Evolutionary conservation across 2,329 filamentous ascomycete species (phyloP), one percentile per base, ranked within the genome.

Genomic region (Rhexocercosporidium sp.): DNA sequence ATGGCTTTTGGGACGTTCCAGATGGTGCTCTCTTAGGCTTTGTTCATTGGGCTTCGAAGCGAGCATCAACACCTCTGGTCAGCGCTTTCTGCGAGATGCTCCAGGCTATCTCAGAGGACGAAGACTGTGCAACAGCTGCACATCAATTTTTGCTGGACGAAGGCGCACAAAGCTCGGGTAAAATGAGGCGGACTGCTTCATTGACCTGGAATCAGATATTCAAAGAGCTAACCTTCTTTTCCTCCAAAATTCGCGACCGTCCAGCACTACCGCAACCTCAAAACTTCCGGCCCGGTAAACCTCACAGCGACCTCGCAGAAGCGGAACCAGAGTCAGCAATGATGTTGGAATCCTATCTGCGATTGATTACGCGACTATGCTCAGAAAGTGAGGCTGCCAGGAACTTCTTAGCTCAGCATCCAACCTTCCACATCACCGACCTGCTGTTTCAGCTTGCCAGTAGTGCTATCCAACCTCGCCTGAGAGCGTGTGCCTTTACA

Each of bases 41-140:
- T 77, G 85, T 99, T 77, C 92, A 97, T 71, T 99, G 96, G 96
- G 92, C 94, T n/a, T 97, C 96, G 3, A 91, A 93, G 73, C 87
- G 96, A 74, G 94, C 97, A 68, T 97, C 96, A 0, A 97, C 96
- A 0, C 96, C 96, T n/a, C 86, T 97, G 27, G 94, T 97, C 67
- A 96, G 93, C 69, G 94, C 95, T 14, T 99, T 98, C 74, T 99
- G 96, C 78, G 95, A 98, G 77, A 95, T 99, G 89, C 83, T 99
- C 18, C 92, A 94, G 75, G 91, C 94, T 1, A 90, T 99, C 57
- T 93, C 96, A 0, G 89, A 90, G 61, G 93, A 93, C 62, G 88
- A 93, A 63, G 88, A 92, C 62, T 96, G 93, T 73, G 95, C 96
- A 31, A 90, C 91, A 63, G 86, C 92, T 18, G 93, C 95, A 0